Base-by-base conservation (phyloP, 805 yeast genomes). In the Lipomyces yamadae region DNA sequence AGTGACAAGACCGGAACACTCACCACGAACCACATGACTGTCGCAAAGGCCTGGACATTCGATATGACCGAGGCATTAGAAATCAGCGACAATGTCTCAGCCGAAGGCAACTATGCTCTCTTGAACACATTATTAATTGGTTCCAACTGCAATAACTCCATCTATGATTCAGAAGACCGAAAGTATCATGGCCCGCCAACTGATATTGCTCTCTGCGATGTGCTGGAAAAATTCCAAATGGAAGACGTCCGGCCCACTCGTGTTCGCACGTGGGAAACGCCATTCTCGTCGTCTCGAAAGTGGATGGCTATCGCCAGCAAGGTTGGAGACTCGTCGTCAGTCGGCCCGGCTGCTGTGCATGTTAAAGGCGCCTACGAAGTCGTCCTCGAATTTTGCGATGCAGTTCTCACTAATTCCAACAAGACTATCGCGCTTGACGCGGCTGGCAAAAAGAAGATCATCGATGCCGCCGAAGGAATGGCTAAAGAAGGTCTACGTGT, bases 281-380 rank as follows among this genome's bases (percentile, higher is more conserved):
- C 70, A 29, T 64, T 64, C 55, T 66, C 66, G 18, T 71, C 63
- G 29, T 32, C 39, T 73, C 81, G 60, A 82, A 91, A 35, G 88
- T 89, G 76, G 66, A 83, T 91, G 45, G 89, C 89, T 74, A 93
- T 93, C 74, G 93, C 93, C 0, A 91, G 87, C 55, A 92, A 89
- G 77, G 75, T 87, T 60, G 80, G 82, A 24, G 80, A 79, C 3
- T 94, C 78, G 79, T 89, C 60, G 96, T 98, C 11, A 93, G 18
- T 35, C 33, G 61, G 39, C 32, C 56, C 64, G n/a, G 63, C 69
- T 11, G 83, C 91, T 0, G 58, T 77, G 6, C 88, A 84, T 75
- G 92, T 88, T 53, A 95, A 95, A 77, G 99, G 99, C 74, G 99
- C 98, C 2, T 84, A 86, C 60, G 98, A 95, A 79, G 86, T 83